These are phyloP conservation scores for Tuber brumale DNA, from an alignment of 495 filamentous ascomycete genomes.

Conservation along the genomic window DNA sequence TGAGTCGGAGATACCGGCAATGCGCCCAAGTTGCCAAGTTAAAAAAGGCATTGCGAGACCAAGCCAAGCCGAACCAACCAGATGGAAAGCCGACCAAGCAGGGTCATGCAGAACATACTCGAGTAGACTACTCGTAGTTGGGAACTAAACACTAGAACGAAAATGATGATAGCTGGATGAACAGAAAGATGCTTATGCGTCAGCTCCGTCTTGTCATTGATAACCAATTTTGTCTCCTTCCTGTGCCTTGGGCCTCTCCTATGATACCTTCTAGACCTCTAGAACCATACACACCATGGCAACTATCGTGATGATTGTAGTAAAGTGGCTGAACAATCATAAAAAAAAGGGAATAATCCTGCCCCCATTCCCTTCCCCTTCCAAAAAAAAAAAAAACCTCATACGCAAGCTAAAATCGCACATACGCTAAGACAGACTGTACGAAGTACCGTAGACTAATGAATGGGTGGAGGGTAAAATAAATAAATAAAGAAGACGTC, in stretches of 20 bases:
- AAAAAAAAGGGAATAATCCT: neutral
- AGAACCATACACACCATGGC: neutral
- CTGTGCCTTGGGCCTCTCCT: neutral
- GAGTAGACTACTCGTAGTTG: neutral
- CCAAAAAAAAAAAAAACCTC: neutral
- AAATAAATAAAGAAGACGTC: neutral
- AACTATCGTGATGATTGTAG: neutral
- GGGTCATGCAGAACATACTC: neutral
- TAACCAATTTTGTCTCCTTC: neutral
- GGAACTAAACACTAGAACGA: neutral
- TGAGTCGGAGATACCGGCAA: slow-evolving; percentile 6
- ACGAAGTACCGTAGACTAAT: no score
- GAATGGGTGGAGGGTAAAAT: neutral
- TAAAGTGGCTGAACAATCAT: neutral
- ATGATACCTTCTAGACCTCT: neutral
- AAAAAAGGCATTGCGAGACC: neutral
- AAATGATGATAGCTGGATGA: neutral
- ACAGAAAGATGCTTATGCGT: neutral
- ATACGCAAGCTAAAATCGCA: neutral
- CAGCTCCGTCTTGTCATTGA: neutral
- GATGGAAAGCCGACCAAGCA: neutral
- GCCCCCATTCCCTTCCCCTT: neutral
- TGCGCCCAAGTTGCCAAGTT: neutral
- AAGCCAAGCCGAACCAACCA: neutral
- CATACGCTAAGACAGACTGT: neutral